Percentiles rank a stretch among this genome's conserved stretches.
Conservation (phyloP, 1,284 basidiomycete genomes). For the Stereum hirsutum region DNA sequence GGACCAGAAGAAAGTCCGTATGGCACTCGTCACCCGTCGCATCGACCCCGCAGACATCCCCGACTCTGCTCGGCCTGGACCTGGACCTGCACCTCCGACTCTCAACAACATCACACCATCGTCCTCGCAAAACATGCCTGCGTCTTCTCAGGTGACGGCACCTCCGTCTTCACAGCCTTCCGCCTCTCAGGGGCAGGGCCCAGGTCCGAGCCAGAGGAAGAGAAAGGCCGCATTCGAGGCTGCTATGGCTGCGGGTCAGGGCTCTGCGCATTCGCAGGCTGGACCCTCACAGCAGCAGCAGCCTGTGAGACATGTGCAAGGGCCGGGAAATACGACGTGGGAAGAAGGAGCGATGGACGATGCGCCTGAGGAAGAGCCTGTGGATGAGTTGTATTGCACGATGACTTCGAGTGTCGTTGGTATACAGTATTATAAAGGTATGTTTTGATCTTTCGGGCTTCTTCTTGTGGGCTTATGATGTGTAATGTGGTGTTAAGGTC, state of each 20-base stretch:
- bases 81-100: too few species aligned
- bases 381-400: slow-evolving; percentile 59
- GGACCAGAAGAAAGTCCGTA: slow-evolving; percentile 53
- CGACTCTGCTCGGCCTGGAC: slow-evolving; percentile 13
- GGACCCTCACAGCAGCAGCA: background rate
- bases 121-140: slow-evolving; percentile 7
- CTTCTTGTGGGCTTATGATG: slow-evolving; percentile 1
- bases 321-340: slow-evolving; percentile 23
- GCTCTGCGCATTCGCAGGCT: background rate
- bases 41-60: slow-evolving; percentile 47
- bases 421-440: slow-evolving; percentile 73
- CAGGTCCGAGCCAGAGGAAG: slow-evolving; percentile 24
- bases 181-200: slow-evolving; percentile 14
- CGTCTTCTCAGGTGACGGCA: slow-evolving; percentile 6
- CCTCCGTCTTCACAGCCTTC: slow-evolving; percentile 19
- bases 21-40: slow-evolving; percentile 40
- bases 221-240: slow-evolving; percentile 23
- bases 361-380: slow-evolving; percentile 32
- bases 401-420: slow-evolving; percentile 64
- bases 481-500: slow-evolving; percentile 31
- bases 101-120: too few species aligned
- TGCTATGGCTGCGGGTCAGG: slow-evolving; percentile 8
- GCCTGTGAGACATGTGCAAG: slow-evolving; percentile 5
- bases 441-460: slow-evolving; percentile 3
- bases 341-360: slow-evolving; percentile 31